phyloP scores from a whole-genome alignment of 148 eudicot genomes.

The Vaccinium vitisidaea region DNA sequence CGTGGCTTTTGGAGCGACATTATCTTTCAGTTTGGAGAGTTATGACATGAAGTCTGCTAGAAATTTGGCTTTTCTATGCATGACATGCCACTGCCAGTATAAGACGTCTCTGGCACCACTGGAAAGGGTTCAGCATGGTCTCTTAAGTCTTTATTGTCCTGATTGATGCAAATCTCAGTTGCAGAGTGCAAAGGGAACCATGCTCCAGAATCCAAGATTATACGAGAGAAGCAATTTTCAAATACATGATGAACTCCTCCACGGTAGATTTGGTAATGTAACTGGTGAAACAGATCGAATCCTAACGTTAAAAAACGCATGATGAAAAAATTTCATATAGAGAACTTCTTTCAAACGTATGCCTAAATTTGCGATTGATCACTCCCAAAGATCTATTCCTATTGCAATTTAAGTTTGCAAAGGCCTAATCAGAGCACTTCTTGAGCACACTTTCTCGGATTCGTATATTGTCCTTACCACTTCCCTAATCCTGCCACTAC shows the following conservation, averaged over 20 bases:
- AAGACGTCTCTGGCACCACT: no score
- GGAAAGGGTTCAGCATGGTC: not conserved
- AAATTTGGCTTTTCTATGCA: no score
- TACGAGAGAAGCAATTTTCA: not conserved
- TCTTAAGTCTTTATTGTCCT: not conserved
- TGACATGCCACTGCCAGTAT: no score
- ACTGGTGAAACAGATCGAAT: not conserved
- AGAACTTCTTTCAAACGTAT: not conserved
- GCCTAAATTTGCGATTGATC: not conserved
- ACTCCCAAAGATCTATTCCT: not conserved
- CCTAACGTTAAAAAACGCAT: not conserved
- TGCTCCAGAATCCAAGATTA: not conserved
- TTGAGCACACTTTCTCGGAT: not conserved
- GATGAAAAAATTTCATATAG: not conserved
- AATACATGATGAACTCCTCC: not conserved
- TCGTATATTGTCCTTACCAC: not conserved
- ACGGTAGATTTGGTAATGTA: not conserved
- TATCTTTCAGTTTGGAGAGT: not conserved
- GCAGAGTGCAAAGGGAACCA: not conserved
- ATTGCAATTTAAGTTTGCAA: not conserved
- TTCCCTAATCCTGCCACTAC: not conserved
- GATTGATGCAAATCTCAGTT: not conserved
- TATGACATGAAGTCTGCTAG: not conserved
- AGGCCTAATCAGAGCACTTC: not conserved
- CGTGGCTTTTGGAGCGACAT: not conserved